These are phyloP conservation scores for Phyllostachys edulis DNA, from an alignment of 176 grass and related monocot genomes.

Conservation along the genomic window DNA sequence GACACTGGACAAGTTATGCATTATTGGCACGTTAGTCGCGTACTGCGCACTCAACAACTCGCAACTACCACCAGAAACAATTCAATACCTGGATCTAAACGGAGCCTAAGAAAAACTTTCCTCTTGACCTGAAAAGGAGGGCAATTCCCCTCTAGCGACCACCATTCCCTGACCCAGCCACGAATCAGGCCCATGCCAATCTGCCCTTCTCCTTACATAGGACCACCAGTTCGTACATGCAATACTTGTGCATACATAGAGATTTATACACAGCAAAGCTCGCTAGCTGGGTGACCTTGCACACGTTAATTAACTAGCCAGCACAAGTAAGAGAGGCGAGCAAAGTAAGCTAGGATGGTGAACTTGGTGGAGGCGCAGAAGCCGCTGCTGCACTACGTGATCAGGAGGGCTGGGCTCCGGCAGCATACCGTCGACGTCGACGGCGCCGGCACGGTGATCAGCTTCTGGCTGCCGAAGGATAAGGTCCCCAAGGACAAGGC, in stretches of 20 bases:
- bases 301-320: background rate
- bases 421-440: constrained; percentile 75
- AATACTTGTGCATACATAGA: background rate
- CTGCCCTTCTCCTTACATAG: constrained; percentile 33
- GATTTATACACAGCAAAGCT: background rate
- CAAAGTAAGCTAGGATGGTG: constrained; percentile 51
- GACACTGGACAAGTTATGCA: background rate
- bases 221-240: background rate
- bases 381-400: constrained; percentile 69
- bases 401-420: constrained; percentile 57
- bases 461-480: constrained; percentile 83
- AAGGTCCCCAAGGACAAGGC: constrained; percentile 45
- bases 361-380: constrained; percentile 83
- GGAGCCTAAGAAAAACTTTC: background rate
- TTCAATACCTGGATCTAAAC: background rate
- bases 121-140: background rate
- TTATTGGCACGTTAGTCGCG: background rate
- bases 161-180: background rate
- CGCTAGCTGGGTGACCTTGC: background rate
- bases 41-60: constrained; percentile 22
- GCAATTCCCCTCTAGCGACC: background rate
- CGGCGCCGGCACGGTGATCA: constrained; percentile 72
- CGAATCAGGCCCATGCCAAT: background rate
- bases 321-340: background rate
- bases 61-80: constrained; percentile 23